Evolutionary conservation across 2,329 filamentous ascomycete genomes (phyloP).

Genomic region (Lecanicillium sp.): DNA sequence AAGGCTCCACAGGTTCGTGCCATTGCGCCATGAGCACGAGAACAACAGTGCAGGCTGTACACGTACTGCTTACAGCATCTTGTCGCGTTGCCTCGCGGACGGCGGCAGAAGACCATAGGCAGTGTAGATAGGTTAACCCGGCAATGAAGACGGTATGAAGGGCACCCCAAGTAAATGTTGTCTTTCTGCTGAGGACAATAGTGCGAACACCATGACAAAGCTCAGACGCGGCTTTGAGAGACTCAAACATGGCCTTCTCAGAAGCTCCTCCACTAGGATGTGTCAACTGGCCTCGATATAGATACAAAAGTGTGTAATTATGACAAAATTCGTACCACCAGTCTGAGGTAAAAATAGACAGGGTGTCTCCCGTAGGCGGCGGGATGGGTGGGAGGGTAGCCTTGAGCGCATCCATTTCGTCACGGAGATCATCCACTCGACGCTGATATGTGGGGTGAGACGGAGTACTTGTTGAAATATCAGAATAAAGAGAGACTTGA

Average conservation of each 20-base stretch:
- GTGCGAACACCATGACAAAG: conserved; percentile 3
- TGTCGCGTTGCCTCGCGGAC: conserved; percentile 9
- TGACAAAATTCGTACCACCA: conserved; percentile 9
- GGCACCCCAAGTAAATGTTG: conserved; percentile 9
- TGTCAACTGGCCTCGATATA: conserved; percentile 1
- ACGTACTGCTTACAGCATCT: conserved; percentile 16
- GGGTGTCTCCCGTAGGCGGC: background rate
- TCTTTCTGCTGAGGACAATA: conserved; percentile 4
- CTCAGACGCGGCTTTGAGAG: background rate
- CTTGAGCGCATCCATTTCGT: conserved; percentile 6
- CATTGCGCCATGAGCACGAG: conserved; percentile 21
- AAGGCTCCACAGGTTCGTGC: conserved; percentile 18
- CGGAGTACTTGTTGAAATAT: background rate
- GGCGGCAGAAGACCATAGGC: conserved; percentile 19
- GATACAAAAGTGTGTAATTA: background rate
- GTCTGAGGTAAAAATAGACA: conserved; percentile 8
- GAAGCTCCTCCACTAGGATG: background rate
- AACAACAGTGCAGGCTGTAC: conserved; percentile 20
- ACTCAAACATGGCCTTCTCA: background rate
- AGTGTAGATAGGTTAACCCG: conserved; percentile 17
- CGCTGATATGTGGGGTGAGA: background rate
- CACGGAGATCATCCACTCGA: background rate
- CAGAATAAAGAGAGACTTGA: conserved; percentile 1
- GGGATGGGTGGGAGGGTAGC: background rate
- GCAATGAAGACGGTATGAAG: conserved; percentile 8